These are phyloP conservation scores for Leccinum fibrillosum DNA, from an alignment of 768 basidiomycete species.

Conservation along the genomic window DNA sequence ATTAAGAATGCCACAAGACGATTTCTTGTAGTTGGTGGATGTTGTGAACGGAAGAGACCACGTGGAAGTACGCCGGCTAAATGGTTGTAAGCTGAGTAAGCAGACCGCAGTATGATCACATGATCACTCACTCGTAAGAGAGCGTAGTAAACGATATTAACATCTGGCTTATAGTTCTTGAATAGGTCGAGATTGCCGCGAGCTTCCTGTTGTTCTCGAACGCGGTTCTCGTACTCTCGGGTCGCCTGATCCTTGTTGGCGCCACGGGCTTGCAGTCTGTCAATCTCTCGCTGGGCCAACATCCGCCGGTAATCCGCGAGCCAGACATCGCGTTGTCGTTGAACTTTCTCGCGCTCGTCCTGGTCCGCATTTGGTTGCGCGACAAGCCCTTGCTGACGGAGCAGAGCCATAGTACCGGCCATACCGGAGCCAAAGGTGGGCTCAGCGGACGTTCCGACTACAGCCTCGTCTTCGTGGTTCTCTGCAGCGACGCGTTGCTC, in stretches of 20 bases:
- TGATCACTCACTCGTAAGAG: too few relatives aligned
- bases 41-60: too few relatives aligned
- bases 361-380: conserved; percentile 62
- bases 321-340: conserved; percentile 87
- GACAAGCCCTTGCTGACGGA: conserved; percentile 90
- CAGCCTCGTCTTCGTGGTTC: conserved; percentile 28
- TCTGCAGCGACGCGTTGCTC: conserved; percentile 43
- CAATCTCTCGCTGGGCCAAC: conserved; percentile 76
- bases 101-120: too few relatives aligned
- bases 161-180: conserved; percentile 94
- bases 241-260: conserved; percentile 88
- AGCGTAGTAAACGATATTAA: conserved; percentile 86
- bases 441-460: conserved; percentile 67
- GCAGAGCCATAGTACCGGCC: conserved; percentile 83
- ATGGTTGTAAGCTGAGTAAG: too few relatives aligned
- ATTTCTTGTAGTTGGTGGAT: too few relatives aligned
- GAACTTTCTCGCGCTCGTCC: conserved; percentile 73
- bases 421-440: conserved; percentile 81
- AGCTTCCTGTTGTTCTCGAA: conserved; percentile 89
- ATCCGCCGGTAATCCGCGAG: conserved; percentile 78
- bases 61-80: too few relatives aligned
- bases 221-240: conserved; percentile 90
- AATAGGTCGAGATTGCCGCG: conserved; percentile 76
- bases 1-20: too few relatives aligned
- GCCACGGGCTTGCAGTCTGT: conserved; percentile 72